Conservation (phyloP, 129 eudicot genomes). For the Helichrysum umbraculigerum region DNA sequence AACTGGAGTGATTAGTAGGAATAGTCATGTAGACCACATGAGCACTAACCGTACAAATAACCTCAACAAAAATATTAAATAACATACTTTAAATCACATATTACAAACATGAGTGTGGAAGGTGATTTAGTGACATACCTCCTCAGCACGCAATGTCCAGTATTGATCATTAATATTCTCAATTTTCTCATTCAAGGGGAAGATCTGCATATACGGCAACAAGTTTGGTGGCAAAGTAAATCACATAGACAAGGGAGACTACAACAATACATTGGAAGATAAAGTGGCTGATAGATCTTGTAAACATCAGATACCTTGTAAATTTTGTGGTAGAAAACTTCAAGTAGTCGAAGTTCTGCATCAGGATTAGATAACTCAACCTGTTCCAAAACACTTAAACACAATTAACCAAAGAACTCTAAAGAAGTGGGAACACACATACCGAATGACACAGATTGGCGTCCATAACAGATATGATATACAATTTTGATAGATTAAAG, state of each 20-base stretch:
- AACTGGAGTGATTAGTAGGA: neutral
- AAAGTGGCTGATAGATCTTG: constrained; percentile 4
- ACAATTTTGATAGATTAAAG: neutral
- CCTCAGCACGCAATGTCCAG: constrained; percentile 95
- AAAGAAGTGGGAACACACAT: neutral
- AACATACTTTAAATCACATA: constrained; percentile 11
- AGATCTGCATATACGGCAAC: constrained; percentile 50
- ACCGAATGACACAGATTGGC: neutral
- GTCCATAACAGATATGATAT: neutral
- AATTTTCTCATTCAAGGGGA: constrained; percentile 67
- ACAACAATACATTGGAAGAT: constrained; percentile 1
- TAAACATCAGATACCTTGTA: constrained; percentile 58
- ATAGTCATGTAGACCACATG: neutral
- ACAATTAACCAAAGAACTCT: neutral
- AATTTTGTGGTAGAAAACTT: constrained; percentile 81
- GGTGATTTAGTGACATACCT: constrained; percentile 44
- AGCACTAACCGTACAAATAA: neutral
- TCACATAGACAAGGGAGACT: neutral
- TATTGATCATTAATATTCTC: constrained; percentile 82
- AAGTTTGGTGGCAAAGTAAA: constrained; percentile 11
- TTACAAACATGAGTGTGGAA: neutral
- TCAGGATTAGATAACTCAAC: constrained; percentile 76
- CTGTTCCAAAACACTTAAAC: constrained; percentile 25
- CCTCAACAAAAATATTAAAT: neutral
- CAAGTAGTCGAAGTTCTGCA: constrained; percentile 84